Evolutionary conservation across 345 rosid species (phyloP).

Genomic region (Tarenaya hassleriana): DNA sequence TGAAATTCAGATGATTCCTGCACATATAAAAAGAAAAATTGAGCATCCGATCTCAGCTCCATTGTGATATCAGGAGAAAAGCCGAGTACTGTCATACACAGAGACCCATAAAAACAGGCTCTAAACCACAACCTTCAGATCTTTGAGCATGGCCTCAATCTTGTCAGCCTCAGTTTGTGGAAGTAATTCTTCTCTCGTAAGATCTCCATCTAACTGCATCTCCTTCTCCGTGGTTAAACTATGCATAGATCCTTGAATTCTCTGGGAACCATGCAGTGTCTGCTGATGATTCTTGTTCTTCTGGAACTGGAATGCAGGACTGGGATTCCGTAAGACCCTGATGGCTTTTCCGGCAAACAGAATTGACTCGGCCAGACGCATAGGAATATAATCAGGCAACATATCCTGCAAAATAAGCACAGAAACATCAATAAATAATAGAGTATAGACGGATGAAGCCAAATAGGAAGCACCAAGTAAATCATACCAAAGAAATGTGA

Average conservation of each 20-base stretch:
- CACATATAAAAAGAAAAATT: conserved; percentile 17
- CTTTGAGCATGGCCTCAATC: conserved; percentile 82
- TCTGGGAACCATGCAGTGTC: conserved; percentile 42
- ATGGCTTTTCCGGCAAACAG: conserved; percentile 98
- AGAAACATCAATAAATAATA: conserved; percentile 14
- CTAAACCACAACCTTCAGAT: conserved; percentile 58
- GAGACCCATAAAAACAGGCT: conserved; percentile 1
- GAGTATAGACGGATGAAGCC: neutral
- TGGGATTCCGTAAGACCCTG: conserved; percentile 89
- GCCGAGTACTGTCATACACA: conserved; percentile 11
- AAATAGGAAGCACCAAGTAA: conserved; percentile 15
- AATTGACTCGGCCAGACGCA: conserved; percentile 87
- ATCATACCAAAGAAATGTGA: conserved; percentile 73
- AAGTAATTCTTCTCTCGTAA: conserved; percentile 68
- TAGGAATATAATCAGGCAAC: conserved; percentile 84
- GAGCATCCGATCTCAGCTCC: conserved; percentile 7
- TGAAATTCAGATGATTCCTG: conserved; percentile 93
- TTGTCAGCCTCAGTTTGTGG: conserved; percentile 95
- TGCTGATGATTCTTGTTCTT: conserved; percentile 47
- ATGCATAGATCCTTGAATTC: conserved; percentile 49
- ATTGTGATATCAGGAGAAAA: conserved; percentile 11
- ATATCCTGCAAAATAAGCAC: conserved; percentile 64
- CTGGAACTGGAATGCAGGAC: conserved; percentile 60
- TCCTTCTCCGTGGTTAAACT: conserved; percentile 48
- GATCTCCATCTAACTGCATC: conserved; percentile 39